Evolutionary conservation across 2,329 filamentous ascomycete species (phyloP).

Genomic region (Exutisphaerella laricina): DNA sequence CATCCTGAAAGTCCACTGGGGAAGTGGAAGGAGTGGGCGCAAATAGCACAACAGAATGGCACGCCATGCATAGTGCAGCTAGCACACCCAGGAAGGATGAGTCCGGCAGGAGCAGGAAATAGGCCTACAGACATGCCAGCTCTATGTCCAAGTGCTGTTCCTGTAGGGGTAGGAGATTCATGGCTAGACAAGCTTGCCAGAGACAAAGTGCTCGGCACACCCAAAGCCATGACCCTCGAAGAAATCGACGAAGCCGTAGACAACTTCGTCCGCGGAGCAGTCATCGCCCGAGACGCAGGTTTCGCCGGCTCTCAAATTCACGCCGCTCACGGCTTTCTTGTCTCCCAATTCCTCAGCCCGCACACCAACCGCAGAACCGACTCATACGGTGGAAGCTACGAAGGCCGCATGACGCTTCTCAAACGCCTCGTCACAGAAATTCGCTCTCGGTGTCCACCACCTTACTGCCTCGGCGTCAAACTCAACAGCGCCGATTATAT

Average conservation of each 20-base stretch:
- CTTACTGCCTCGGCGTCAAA: conserved; percentile 47
- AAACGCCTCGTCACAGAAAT: conserved; percentile 42
- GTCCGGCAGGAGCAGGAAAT: conserved; percentile 36
- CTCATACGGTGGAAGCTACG: conserved; percentile 43
- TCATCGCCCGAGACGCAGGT: conserved; percentile 45
- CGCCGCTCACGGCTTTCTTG: conserved; percentile 45
- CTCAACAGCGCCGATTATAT: conserved; percentile 48
- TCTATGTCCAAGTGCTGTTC: conserved; percentile 38
- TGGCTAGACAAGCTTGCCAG: conserved; percentile 32
- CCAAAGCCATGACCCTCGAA: conserved; percentile 49
- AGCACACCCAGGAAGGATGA: conserved; percentile 43
- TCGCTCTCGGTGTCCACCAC: conserved; percentile 38
- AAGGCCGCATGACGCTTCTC: conserved; percentile 44
- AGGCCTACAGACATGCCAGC: conserved; percentile 33
- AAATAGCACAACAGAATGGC: conserved; percentile 36
- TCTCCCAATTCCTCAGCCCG: conserved; percentile 40
- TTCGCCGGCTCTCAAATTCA: conserved; percentile 53
- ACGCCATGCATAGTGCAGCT: conserved; percentile 42
- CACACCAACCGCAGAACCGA: conserved; percentile 46
- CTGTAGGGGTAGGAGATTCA: conserved; percentile 37
- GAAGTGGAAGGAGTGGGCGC: conserved; percentile 33
- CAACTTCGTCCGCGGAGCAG: conserved; percentile 51
- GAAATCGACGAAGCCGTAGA: conserved; percentile 52
- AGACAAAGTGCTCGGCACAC: conserved; percentile 39
- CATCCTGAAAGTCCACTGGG: conserved; percentile 24